Conservation (phyloP, 2,329 filamentous ascomycete genomes). For the Aspergillus floridensis region DNA sequence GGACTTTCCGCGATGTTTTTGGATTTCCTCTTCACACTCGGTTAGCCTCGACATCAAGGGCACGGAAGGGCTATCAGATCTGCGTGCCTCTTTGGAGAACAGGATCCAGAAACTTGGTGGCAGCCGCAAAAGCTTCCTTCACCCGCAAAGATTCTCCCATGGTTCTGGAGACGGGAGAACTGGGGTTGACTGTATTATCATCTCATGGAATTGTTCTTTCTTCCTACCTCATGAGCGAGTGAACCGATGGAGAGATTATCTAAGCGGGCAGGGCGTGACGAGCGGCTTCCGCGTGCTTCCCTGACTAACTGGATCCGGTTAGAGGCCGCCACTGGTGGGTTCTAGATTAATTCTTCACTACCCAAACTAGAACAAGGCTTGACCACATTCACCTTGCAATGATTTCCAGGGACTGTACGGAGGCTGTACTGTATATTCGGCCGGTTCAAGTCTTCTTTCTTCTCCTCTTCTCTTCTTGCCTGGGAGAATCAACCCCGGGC, state of each 20-base stretch:
- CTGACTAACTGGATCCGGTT: neutral
- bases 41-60: conserved; percentile 28
- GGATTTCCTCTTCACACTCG: conserved; percentile 36
- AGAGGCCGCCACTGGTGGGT: neutral
- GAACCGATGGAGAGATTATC: neutral
- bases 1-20: conserved; percentile 34
- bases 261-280: neutral
- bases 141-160: conserved; percentile 31
- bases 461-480: too few species aligned
- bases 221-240: neutral
- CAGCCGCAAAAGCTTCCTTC: conserved; percentile 34
- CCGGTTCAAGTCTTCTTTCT: too few species aligned
- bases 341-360: neutral
- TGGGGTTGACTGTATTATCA: neutral
- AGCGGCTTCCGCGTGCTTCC: neutral
- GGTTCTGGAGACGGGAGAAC: neutral
- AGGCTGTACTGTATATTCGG: too few species aligned
- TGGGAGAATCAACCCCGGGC: too few species aligned
- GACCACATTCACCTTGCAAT: too few species aligned
- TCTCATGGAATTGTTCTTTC: neutral
- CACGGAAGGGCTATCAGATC: conserved; percentile 13
- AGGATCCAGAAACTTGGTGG: conserved; percentile 37
- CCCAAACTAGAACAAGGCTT: too few species aligned
- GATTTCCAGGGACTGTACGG: too few species aligned
- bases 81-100: conserved; percentile 43